A percentile compares a stretch with the other conserved stretches of the same genome.
These are phyloP conservation scores for Suillus variegatus DNA, from an alignment of 768 basidiomycete genomes.

Conservation along the genomic window DNA sequence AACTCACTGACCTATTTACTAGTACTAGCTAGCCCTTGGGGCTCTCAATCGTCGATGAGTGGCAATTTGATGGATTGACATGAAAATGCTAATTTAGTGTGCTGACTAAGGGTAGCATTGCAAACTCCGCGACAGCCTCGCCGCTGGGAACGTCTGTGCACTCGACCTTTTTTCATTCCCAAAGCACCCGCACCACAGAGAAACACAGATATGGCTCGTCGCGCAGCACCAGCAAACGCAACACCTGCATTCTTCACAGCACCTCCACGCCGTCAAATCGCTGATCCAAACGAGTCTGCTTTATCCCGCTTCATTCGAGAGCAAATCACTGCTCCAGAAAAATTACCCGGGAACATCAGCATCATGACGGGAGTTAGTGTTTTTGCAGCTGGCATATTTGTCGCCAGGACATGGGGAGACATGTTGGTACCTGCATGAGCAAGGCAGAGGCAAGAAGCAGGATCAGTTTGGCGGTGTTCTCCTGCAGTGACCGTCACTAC, in stretches of 20 bases:
- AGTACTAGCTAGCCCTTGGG: background rate
- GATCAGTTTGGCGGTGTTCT: background rate
- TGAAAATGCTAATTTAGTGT: background rate
- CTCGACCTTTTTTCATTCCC: background rate
- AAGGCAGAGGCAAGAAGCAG: background rate
- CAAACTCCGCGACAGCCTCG: slow-evolving; percentile 5
- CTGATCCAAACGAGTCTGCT: slow-evolving; percentile 63
- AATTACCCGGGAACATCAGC: slow-evolving; percentile 72
- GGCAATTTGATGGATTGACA: background rate
- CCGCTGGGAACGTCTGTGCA: background rate
- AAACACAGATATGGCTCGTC: slow-evolving; percentile 62
- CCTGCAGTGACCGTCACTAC: background rate
- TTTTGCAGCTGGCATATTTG: slow-evolving; percentile 71
- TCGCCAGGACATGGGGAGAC: slow-evolving; percentile 77
- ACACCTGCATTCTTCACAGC: slow-evolving; percentile 47
- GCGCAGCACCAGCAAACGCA: slow-evolving; percentile 56
- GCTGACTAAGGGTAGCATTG: slow-evolving; percentile 1
- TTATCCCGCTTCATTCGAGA: slow-evolving; percentile 58
- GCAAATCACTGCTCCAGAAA: slow-evolving; percentile 73
- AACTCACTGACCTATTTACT: background rate
- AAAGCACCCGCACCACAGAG: background rate
- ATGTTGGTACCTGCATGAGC: slow-evolving; percentile 66
- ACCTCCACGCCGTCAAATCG: slow-evolving; percentile 43
- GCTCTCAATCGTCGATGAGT: background rate
- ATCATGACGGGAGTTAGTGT: slow-evolving; percentile 64